Evolutionary conservation across 176 grass and related monocot genomes (phyloP).

Genomic region (Hordeum marinum): DNA sequence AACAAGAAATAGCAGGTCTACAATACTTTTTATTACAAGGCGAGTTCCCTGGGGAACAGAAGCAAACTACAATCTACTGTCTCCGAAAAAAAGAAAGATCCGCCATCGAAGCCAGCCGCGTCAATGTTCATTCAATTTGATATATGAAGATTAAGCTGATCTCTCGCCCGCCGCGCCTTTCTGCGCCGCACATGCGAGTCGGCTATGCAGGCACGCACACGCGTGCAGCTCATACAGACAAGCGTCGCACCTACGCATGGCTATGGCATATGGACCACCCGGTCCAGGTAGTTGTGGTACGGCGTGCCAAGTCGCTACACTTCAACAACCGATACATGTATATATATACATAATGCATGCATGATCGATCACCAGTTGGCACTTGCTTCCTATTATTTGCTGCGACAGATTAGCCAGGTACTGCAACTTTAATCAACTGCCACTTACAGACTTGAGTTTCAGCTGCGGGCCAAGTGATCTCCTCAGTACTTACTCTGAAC

Average conservation of each 20-base stretch:
- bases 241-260: slow-evolving; percentile 26
- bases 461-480: background rate
- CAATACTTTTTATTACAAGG: too few species aligned
- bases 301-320: background rate
- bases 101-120: too few species aligned
- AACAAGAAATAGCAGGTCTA: too few species aligned
- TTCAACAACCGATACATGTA: background rate
- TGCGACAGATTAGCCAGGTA: background rate
- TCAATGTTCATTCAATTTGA: too few species aligned
- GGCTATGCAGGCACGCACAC: background rate
- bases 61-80: too few species aligned
- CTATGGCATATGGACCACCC: slow-evolving; percentile 9
- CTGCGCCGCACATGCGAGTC: slow-evolving; percentile 5
- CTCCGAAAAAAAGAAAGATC: too few species aligned
- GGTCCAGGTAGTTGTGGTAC: background rate
- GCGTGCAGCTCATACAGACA: background rate
- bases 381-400: background rate
- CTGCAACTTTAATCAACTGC: background rate
- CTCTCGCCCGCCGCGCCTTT: background rate
- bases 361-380: background rate
- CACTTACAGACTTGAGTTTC: background rate
- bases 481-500: background rate
- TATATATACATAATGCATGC: background rate
- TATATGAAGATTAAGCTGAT: background rate
- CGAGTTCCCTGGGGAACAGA: too few species aligned